phyloP scores from a whole-genome alignment of 2,329 filamentous ascomycete species.

The Sphaceloma murrayae region DNA sequence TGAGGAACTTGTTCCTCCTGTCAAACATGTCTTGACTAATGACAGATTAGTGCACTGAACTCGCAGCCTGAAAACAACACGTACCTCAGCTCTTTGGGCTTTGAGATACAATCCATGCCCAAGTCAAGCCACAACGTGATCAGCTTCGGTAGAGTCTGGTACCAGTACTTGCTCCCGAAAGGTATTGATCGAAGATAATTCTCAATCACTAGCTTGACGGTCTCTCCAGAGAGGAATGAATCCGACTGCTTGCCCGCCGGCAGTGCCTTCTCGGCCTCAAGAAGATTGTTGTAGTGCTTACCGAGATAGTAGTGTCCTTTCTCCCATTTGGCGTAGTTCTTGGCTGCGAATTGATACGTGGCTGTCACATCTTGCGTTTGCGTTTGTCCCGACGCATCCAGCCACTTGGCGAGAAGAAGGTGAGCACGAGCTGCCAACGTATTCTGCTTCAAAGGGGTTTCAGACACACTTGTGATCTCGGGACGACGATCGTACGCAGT shows the following conservation, averaged over 20 bases:
- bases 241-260: constrained; percentile 59
- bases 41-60: constrained; percentile 20
- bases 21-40: constrained; percentile 39
- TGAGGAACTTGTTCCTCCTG: constrained; percentile 55
- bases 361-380: constrained; percentile 68
- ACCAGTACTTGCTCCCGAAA: constrained; percentile 89
- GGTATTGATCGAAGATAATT: constrained; percentile 82
- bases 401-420: constrained; percentile 89
- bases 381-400: constrained; percentile 88
- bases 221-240: constrained; percentile 60
- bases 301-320: constrained; percentile 96
- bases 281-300: constrained; percentile 90
- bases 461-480: constrained; percentile 21
- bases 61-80: constrained; percentile 24
- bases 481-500: constrained; percentile 37
- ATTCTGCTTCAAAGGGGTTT: constrained; percentile 42
- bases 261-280: constrained; percentile 77
- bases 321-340: constrained; percentile 65
- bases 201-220: constrained; percentile 80
- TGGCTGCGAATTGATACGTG: constrained; percentile 76
- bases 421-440: constrained; percentile 68
- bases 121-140: constrained; percentile 92
- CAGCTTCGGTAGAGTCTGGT: constrained; percentile 84
- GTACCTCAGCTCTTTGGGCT: constrained; percentile 17
- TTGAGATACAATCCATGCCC: constrained; percentile 54